Conservation (phyloP, 768 basidiomycete genomes). For the Lactarius sanguifluus region DNA sequence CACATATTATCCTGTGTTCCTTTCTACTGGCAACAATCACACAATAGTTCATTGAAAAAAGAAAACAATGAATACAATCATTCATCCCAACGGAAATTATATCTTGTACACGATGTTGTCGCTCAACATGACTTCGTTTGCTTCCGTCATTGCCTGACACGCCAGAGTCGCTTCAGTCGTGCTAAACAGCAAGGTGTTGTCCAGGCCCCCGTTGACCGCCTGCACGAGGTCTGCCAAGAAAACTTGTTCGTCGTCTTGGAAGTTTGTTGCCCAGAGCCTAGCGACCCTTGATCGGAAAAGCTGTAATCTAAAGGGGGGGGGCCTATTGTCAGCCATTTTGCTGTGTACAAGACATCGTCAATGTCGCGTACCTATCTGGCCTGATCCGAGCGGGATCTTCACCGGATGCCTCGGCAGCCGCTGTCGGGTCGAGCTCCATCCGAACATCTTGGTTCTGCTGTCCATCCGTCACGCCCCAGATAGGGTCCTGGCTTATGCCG, state of each 20-base stretch:
- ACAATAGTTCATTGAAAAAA: background rate
- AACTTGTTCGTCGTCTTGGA: slow-evolving; percentile 77
- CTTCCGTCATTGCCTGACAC: slow-evolving; percentile 72
- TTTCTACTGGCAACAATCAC: background rate
- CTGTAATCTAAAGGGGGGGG: slow-evolving; percentile 50
- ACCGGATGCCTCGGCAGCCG: slow-evolving; percentile 38
- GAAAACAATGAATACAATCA: background rate
- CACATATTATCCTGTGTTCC: no score
- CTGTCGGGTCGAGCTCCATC: slow-evolving; percentile 53
- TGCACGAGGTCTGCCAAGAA: slow-evolving; percentile 68
- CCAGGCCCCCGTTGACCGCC: slow-evolving; percentile 73
- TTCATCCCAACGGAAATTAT: slow-evolving; percentile 35
- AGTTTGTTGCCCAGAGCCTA: slow-evolving; percentile 59
- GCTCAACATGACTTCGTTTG: slow-evolving; percentile 84
- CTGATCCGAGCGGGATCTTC: slow-evolving; percentile 44
- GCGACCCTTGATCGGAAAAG: slow-evolving; percentile 82
- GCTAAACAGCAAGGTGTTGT: slow-evolving; percentile 69
- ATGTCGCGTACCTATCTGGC: slow-evolving; percentile 56
- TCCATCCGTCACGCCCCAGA: slow-evolving; percentile 58
- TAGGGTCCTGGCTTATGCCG: slow-evolving; percentile 49
- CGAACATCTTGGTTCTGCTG: slow-evolving; percentile 50
- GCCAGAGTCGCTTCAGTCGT: slow-evolving; percentile 75
- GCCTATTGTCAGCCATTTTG: background rate
- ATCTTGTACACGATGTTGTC: slow-evolving; percentile 87
- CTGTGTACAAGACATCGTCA: slow-evolving; percentile 1